Evolutionary conservation across 2,329 filamentous ascomycete genomes (phyloP).

Genomic region (Diaporthe humulicola): DNA sequence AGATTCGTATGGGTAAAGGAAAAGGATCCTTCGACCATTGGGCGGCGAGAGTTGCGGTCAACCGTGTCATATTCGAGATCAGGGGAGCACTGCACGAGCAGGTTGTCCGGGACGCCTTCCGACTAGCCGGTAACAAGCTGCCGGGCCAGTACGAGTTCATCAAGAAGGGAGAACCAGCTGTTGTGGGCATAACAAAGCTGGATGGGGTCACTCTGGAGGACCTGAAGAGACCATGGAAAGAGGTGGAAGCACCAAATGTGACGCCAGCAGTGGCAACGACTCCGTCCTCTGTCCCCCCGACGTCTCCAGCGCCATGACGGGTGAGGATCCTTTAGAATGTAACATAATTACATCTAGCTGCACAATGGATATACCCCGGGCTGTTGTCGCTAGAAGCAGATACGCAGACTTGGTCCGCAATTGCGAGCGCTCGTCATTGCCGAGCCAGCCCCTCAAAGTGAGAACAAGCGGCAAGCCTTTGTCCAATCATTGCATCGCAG

Average conservation of each 20-base stretch:
- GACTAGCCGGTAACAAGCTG: conserved; percentile 93
- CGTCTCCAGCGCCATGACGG: conserved; percentile 49
- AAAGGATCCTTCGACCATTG: conserved; percentile 98
- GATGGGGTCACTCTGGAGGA: conserved; percentile 86
- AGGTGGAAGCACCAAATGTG: conserved; percentile 59
- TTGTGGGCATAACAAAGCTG: conserved; percentile 94
- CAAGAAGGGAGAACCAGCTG: conserved; percentile 87
- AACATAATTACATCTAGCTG: conserved; percentile 28
- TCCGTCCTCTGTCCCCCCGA: conserved; percentile 50
- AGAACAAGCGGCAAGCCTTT: neutral
- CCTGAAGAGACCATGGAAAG: conserved; percentile 83
- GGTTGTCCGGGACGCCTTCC: conserved; percentile 92
- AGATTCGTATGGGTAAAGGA: conserved; percentile 98
- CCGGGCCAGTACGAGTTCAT: conserved; percentile 94
- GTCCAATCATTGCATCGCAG: neutral
- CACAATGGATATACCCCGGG: conserved; percentile 26
- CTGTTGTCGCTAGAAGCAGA: conserved; percentile 1
- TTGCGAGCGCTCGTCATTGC: neutral
- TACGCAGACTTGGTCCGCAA: neutral
- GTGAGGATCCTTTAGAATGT: conserved; percentile 39
- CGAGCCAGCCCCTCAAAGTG: neutral
- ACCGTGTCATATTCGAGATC: conserved; percentile 92
- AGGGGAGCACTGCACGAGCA: conserved; percentile 95
- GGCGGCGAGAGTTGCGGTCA: conserved; percentile 90
- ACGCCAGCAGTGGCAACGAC: conserved; percentile 48